phyloP scores from a whole-genome alignment of 805 yeast genomes.

The Torulaspora franciscae region DNA sequence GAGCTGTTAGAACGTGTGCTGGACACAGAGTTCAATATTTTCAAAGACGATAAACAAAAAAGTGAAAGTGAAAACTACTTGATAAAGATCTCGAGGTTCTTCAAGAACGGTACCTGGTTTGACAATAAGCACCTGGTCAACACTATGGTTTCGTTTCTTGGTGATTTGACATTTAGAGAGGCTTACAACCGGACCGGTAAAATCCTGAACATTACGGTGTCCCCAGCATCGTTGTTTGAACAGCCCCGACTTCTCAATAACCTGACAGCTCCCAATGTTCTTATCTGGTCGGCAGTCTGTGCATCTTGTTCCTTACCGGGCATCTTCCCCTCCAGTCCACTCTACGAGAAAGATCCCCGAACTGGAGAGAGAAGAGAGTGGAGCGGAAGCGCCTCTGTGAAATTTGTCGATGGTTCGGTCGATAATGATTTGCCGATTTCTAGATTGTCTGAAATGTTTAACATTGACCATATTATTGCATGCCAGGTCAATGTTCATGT shows the following conservation, averaged over 20 bases:
- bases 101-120: conserved; percentile 86
- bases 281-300: conserved; percentile 85
- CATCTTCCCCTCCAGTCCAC: conserved; percentile 77
- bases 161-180: conserved; percentile 88
- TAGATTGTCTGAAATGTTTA: conserved; percentile 90
- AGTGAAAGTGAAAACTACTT: conserved; percentile 50
- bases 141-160: conserved; percentile 75
- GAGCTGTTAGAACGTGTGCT: conserved; percentile 48
- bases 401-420: conserved; percentile 93
- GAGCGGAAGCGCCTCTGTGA: conserved; percentile 63
- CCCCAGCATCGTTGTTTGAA: conserved; percentile 86
- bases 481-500: conserved; percentile 98
- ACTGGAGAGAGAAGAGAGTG: conserved; percentile 76
- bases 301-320: conserved; percentile 95
- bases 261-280: conserved; percentile 73
- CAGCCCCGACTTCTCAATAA: conserved; percentile 80
- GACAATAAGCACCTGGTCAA: conserved; percentile 65
- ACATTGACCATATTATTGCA: conserved; percentile 94
- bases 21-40: conserved; percentile 45
- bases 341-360: conserved; percentile 73
- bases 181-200: conserved; percentile 92
- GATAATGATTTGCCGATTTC: conserved; percentile 90
- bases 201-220: conserved; percentile 89
- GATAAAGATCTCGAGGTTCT: conserved; percentile 50
- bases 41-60: conserved; percentile 50